phyloP scores from a whole-genome alignment of 1,284 basidiomycete species.

The Cerioporus squamosus region DNA sequence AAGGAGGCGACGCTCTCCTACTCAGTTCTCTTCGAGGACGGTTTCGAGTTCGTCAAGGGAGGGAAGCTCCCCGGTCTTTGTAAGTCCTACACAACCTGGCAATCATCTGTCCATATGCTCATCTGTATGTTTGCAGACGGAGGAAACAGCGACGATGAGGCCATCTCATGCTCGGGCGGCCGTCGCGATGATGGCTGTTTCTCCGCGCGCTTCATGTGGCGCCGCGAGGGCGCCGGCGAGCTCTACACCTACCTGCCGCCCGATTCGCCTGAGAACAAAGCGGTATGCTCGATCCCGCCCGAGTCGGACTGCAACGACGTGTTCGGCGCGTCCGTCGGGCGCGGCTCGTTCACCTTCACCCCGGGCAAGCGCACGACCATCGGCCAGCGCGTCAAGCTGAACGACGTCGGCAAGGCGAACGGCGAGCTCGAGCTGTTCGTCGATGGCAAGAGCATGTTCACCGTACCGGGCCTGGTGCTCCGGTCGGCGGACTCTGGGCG shows the following conservation, averaged over 20 bases:
- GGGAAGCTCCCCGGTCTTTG: conserved; percentile 39
- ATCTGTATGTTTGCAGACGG: conserved; percentile 43
- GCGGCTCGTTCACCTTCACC: conserved; percentile 69
- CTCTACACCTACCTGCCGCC: conserved; percentile 65
- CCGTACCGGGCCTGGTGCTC: conserved; percentile 53
- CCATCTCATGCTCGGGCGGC: conserved; percentile 55
- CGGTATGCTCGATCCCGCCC: conserved; percentile 55
- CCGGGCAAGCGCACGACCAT: conserved; percentile 66
- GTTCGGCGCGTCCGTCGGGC: conserved; percentile 74
- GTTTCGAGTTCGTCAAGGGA: conserved; percentile 48
- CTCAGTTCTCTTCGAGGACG: conserved; percentile 59
- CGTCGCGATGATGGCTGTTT: conserved; percentile 51
- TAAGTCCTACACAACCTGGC: conserved; percentile 17
- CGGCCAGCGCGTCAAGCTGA: conserved; percentile 62
- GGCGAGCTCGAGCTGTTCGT: conserved; percentile 61
- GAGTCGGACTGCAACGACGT: conserved; percentile 60
- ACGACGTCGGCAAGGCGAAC: conserved; percentile 58
- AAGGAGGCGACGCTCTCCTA: conserved; percentile 57
- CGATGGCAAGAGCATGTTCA: conserved; percentile 61
- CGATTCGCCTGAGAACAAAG: conserved; percentile 59
- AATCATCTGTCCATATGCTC: not conserved
- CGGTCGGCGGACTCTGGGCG: conserved; percentile 46
- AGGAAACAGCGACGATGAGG: conserved; percentile 47
- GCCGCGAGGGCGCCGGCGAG: conserved; percentile 53
- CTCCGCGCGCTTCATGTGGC: conserved; percentile 65